Evolutionary conservation across 2,329 filamentous ascomycete genomes (phyloP).

Genomic region (Claviceps monticola): DNA sequence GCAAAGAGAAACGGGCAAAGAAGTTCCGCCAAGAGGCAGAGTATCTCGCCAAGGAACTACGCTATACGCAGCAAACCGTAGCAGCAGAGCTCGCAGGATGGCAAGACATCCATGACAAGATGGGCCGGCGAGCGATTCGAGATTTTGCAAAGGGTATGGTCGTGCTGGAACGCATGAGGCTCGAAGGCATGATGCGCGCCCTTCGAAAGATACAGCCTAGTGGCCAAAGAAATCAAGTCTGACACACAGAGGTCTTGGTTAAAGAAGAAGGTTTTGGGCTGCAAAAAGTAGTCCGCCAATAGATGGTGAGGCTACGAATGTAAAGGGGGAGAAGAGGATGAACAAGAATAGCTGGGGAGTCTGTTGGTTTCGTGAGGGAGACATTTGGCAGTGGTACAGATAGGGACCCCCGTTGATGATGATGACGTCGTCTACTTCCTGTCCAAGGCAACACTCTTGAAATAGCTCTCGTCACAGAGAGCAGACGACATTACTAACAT

Average conservation of each 20-base stretch:
- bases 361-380: too few species aligned
- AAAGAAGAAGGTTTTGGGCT: too few species aligned
- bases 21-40: slow-evolving; percentile 57
- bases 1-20: slow-evolving; percentile 67
- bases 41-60: slow-evolving; percentile 63
- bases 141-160: slow-evolving; percentile 68
- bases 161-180: slow-evolving; percentile 61
- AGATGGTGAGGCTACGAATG: too few species aligned
- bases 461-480: too few species aligned
- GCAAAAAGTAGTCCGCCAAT: too few species aligned
- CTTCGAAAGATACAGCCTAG: slow-evolving; percentile 42
- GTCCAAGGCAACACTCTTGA: too few species aligned
- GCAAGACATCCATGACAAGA: slow-evolving; percentile 75
- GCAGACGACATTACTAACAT: too few species aligned
- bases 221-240: background rate
- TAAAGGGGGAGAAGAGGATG: too few species aligned
- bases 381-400: too few species aligned
- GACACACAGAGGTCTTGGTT: background rate
- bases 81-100: slow-evolving; percentile 84
- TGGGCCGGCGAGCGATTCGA: slow-evolving; percentile 59
- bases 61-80: slow-evolving; percentile 88
- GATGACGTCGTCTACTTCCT: too few species aligned
- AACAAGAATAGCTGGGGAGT: too few species aligned
- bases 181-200: slow-evolving; percentile 70
- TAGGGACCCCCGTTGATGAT: too few species aligned